Evolutionary conservation across 2,329 filamentous ascomycete genomes (phyloP), one percentile per base, ranked within the genome.

Genomic region (Pseudocercospora macadamiae): DNA sequence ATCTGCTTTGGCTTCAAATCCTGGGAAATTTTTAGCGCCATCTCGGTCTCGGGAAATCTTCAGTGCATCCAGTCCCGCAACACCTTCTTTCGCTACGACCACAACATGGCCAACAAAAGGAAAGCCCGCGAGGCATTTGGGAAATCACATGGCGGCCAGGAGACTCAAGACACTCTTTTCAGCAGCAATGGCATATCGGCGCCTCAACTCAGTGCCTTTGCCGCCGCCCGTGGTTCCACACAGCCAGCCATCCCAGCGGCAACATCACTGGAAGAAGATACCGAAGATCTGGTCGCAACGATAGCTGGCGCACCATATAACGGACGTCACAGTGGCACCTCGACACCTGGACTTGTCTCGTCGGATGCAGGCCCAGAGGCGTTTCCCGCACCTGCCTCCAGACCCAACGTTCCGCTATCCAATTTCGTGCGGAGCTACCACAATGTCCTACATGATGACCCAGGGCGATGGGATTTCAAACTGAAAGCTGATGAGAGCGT

Each of bases 121-220:
- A 73, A 70, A 60, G 71, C 70, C 2, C 60, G 67, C 51, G 71
- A 74, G 23, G 73, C 72, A 2, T 74, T 73, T 60, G 65, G 67
- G 8, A 59, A 51, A 51, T 19, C 49, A 5, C 62, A 59, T 21
- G 61, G 48, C 19, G 47, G 32, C 3, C 25, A 9, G 7, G 25
- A 2, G 4, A 8, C 34, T 3, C 21, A 18, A 7, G 8, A 53
- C 10, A 30, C 23, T 26, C 51, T 53, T 2, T 53, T 53, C 51
- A 53, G 51, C 34, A 42, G 34, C 19, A 16, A 36, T 45, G 19
- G 32, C 9, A n/a, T 47, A 4, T 30, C 25, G 7, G 14, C 12
- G 16, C 23, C 39, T 4, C 68, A 66, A 37, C 51, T 73, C 30
- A 73, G 71, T 56, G 72, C 72, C 1, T 71, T 73, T 39, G 72